phyloP scores from a whole-genome alignment of 176 grass and related monocot species.

The Oryza meridionalis region DNA sequence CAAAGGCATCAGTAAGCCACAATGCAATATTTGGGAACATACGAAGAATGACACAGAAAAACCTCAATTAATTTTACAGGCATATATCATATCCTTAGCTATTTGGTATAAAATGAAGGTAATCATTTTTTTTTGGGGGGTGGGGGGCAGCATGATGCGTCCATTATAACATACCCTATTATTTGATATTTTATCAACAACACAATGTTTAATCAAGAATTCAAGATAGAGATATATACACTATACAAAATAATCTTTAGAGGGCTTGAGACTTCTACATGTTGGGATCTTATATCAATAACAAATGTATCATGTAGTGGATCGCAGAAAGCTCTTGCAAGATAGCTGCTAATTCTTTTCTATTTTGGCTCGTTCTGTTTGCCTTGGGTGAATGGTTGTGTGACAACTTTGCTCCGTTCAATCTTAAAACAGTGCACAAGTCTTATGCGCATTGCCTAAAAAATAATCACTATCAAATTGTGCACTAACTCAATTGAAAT shows the following conservation, averaged over 20 bases:
- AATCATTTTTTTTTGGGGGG: not conserved
- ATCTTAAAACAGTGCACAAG: too few species aligned
- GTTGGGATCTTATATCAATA: not conserved
- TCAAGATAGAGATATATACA: not conserved
- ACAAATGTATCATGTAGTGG: too few species aligned
- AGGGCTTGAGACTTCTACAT: not conserved
- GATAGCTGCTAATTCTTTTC: too few species aligned
- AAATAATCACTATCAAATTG: not conserved
- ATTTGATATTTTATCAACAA: not conserved
- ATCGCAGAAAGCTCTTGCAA: too few species aligned
- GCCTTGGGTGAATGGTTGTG: too few species aligned
- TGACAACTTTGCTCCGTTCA: too few species aligned
- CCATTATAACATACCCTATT: not conserved
- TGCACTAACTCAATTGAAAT: not conserved
- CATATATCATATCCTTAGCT: not conserved
- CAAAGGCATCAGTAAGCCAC: not conserved
- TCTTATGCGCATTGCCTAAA: too few species aligned
- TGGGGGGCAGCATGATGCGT: not conserved
- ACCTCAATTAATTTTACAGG: not conserved
- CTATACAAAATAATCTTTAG: not conserved
- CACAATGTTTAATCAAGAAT: not conserved
- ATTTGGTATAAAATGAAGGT: slow-evolving; percentile 14
- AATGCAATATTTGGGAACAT: slow-evolving; percentile 10
- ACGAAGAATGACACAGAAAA: not conserved
- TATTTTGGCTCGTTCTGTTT: too few species aligned